These are phyloP conservation scores for Chytriomyces confervae DNA, from an alignment of 192 early-diverging fungal species.

Conservation along the genomic window DNA sequence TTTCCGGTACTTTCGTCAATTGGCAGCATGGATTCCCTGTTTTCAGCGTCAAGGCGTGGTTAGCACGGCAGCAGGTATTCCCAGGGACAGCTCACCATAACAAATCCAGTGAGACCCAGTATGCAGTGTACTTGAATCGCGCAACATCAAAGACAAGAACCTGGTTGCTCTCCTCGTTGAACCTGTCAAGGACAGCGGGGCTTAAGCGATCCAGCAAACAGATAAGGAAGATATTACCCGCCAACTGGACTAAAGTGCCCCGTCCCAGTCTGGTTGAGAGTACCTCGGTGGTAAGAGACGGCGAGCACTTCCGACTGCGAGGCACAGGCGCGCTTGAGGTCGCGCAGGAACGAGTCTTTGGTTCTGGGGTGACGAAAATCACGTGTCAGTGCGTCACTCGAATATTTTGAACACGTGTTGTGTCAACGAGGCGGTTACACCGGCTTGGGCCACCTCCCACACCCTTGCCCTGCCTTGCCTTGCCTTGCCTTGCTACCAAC, in stretches of 20 bases:
- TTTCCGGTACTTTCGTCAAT: conserved; percentile 43
- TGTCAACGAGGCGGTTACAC: no score
- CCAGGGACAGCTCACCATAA: conserved; percentile 37
- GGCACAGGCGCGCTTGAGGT: conserved; percentile 39
- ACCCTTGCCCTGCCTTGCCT: no score
- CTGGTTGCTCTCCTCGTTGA: conserved; percentile 39
- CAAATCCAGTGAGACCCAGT: conserved; percentile 46
- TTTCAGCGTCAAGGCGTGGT: not conserved
- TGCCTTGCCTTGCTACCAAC: no score
- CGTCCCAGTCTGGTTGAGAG: conserved; percentile 49
- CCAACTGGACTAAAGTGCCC: conserved; percentile 52
- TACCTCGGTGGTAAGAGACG: conserved; percentile 48
- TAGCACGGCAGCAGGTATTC: not conserved
- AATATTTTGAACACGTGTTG: no score
- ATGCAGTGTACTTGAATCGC: conserved; percentile 58
- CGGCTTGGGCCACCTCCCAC: no score
- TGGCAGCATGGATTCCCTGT: conserved; percentile 46
- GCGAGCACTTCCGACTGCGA: conserved; percentile 42
- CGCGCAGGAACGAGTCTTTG: conserved; percentile 40
- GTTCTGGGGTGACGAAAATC: conserved; percentile 20
- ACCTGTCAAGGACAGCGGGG: not conserved
- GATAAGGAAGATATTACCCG: conserved; percentile 8
- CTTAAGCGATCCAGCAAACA: no score
- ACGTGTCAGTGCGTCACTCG: no score
- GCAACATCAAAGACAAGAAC: conserved; percentile 56